A percentile compares a stretch with the other conserved stretches of the same genome.
These are phyloP conservation scores for Blechomonas ayalai DNA, from an alignment of 208 protist species.

Conservation along the genomic window DNA sequence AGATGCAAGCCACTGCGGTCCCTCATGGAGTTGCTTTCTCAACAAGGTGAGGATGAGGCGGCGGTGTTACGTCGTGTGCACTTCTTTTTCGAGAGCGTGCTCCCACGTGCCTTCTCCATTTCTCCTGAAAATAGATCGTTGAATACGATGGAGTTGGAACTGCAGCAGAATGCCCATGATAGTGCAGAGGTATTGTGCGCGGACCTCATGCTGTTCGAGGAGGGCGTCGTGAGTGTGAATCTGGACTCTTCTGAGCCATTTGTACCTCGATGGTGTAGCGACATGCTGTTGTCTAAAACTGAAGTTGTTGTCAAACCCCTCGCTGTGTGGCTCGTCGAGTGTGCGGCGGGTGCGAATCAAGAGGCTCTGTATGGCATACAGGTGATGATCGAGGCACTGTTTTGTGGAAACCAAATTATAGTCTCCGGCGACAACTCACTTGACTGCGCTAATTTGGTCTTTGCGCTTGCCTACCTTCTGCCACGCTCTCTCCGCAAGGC, in stretches of 20 bases:
- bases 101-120: conserved; percentile 16
- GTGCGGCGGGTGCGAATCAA: conserved; percentile 8
- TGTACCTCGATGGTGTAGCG: no score
- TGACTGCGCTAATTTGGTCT: conserved; percentile 40
- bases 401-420: conserved; percentile 68
- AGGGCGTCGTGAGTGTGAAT: no score
- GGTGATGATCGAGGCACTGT: conserved; percentile 46
- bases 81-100: conserved; percentile 18
- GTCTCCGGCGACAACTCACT: conserved; percentile 27
- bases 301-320: conserved; percentile 43
- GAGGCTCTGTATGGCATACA: conserved; percentile 8
- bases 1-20: conserved; percentile 42
- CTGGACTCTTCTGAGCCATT: no score
- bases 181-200: no score
- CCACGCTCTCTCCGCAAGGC: conserved; percentile 32
- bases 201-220: no score
- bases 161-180: no score
- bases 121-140: conserved; percentile 3
- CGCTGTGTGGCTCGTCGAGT: conserved; percentile 50
- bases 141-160: no score
- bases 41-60: background rate
- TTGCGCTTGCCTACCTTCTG: conserved; percentile 46
- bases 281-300: no score
- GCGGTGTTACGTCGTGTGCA: conserved; percentile 3
- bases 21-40: conserved; percentile 31